Evolutionary conservation across 2,329 filamentous ascomycete species (phyloP), one percentile per base, ranked within the genome.

Genomic region (Ophiostoma tasmaniense): DNA sequence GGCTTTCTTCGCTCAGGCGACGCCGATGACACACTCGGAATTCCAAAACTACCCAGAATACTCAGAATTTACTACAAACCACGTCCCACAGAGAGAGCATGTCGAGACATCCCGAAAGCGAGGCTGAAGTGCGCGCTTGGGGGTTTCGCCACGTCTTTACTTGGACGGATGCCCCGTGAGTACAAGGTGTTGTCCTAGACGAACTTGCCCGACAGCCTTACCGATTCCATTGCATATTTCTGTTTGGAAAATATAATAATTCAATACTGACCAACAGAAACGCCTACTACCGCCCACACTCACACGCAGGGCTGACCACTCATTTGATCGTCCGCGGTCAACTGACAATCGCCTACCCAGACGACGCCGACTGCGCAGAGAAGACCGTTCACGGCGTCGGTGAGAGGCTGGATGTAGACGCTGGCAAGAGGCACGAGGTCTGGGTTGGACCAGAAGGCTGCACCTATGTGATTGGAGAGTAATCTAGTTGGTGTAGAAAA

Each of bases 141-240:
- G 89, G 89, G 1, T 92, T 91, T 75, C 73, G 76, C 2, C 81
- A 87, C 66, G 88, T 90, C 74, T 90, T 90, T 72, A 91, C 88
- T 2, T 92, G 89, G 89, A 87, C 84, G 8, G 90, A 92, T 77
- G 79, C 81, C 28, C 86, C 88, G 89, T 91, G 83, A 17, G 59
- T 65, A 68, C 11, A 39, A n/a, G n/a, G 37, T 13, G 37, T 14
- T 13, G 37, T 33, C 68, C 70, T 67, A 50, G 61, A 65, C 68
- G 35, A n/a, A 17, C 33, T 45, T 62, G 70, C 11, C n/a, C 35
- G 13, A n/a, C n/a, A 25, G n/a, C 33, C 17, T 14, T n/a, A 3
- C 50, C 50, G 10, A 55, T 55, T 3, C 13, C 50, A 28, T 10
- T 55, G 2, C 3, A 39, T 14, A 39, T 13, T 39, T 14, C 10